These are phyloP conservation scores for Lentinus polychrous DNA, from an alignment of 1,284 basidiomycete species.

Conservation along the genomic window DNA sequence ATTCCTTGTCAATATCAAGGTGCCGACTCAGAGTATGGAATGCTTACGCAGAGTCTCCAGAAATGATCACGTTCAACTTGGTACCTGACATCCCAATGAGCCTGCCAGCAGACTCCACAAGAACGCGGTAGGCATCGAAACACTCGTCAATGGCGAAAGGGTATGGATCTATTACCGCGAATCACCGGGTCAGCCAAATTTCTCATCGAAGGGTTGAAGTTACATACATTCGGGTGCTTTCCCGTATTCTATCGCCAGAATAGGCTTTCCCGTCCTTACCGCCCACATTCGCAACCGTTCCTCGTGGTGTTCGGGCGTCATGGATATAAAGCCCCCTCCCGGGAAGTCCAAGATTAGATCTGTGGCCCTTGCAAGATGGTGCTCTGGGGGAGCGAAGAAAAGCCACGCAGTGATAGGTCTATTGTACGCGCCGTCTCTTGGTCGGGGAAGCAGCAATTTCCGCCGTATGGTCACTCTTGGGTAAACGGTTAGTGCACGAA, in stretches of 20 bases:
- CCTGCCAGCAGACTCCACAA: slow-evolving; percentile 76
- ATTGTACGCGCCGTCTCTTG: slow-evolving; percentile 66
- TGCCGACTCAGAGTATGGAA: slow-evolving; percentile 3
- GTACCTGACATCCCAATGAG: slow-evolving; percentile 82
- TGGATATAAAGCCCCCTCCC: slow-evolving; percentile 94
- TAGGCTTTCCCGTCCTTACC: slow-evolving; percentile 68
- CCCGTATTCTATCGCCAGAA: slow-evolving; percentile 89
- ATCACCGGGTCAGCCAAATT: neutral
- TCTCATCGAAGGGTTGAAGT: neutral
- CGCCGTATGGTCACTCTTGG: slow-evolving; percentile 64
- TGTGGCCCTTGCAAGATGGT: slow-evolving; percentile 59
- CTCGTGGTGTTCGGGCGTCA: slow-evolving; percentile 93
- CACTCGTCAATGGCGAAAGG: slow-evolving; percentile 94
- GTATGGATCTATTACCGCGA: slow-evolving; percentile 67
- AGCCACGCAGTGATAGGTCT: slow-evolving; percentile 82
- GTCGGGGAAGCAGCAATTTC: slow-evolving; percentile 79
- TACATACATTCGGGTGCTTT: slow-evolving; percentile 91
- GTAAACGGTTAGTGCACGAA: slow-evolving; percentile 57
- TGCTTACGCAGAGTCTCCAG: slow-evolving; percentile 90
- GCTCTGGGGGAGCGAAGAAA: slow-evolving; percentile 73
- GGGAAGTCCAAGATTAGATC: slow-evolving; percentile 90
- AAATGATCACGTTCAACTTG: slow-evolving; percentile 68
- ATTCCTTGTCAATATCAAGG: neutral
- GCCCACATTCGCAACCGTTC: slow-evolving; percentile 90
- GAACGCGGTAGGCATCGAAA: slow-evolving; percentile 81